These are phyloP conservation scores for Mortierella hygrophila DNA, from an alignment of 192 early-diverging fungal species.

Conservation along the genomic window DNA sequence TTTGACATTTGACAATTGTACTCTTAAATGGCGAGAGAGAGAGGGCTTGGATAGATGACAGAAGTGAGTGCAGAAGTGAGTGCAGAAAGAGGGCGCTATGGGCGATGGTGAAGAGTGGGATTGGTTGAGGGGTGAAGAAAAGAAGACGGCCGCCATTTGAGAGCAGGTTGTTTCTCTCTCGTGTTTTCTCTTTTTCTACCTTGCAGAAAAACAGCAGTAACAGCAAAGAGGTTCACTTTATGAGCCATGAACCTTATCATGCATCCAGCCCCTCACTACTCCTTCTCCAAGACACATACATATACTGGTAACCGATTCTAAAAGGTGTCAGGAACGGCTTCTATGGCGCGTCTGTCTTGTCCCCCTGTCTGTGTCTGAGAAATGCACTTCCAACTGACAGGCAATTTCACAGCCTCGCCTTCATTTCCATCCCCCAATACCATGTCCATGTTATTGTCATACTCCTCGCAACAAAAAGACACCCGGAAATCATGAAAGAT, in stretches of 20 bases:
- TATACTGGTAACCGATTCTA: not conserved
- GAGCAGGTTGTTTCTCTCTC: not conserved
- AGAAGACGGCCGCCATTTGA: not conserved
- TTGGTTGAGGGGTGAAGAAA: not conserved
- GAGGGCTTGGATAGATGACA: no score
- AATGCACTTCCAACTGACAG: no score
- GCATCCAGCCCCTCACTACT: not conserved
- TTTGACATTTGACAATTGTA: no score
- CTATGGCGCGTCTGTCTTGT: not conserved
- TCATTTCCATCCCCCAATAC: no score
- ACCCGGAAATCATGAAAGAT: not conserved
- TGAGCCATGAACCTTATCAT: slow-evolving; percentile 5
- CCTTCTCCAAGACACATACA: not conserved
- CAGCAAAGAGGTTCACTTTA: not conserved
- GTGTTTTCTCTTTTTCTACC: not conserved
- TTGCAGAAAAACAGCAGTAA: not conserved
- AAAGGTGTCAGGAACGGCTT: not conserved
- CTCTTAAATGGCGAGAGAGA: no score
- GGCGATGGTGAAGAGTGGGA: not conserved
- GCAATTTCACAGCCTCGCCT: no score
- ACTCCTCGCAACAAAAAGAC: not conserved
- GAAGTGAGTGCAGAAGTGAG: no score
- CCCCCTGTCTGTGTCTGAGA: not conserved
- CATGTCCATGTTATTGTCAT: no score
- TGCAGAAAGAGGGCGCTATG: not conserved